Base-by-base conservation (phyloP, 306 rosid species). In the Quillaja saponaria region DNA sequence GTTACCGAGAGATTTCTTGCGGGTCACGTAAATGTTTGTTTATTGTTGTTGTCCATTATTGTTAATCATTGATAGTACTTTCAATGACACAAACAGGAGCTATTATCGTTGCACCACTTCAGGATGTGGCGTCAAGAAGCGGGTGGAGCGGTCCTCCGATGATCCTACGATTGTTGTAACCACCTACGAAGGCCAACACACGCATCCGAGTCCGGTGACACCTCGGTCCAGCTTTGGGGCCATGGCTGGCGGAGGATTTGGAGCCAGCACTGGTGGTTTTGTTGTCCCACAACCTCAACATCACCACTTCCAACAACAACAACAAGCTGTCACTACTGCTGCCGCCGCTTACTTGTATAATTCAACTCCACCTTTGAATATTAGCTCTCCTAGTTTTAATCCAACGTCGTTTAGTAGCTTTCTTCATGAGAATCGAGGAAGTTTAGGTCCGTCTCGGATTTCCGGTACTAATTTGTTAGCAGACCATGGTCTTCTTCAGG, bases 131-230 rank as follows among this genome's bases (percentile, higher is more conserved):
- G 95, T 92, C 44, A 92, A 92, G 84, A 92, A 92, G 87, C 73
- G 96, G 20, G 94, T 92, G 50, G 99, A 92, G 81, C 82, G 96
- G 6, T 86, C 86, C 7, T 80, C 82, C 2, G 82, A 73, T 0
- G 87, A 92, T 37, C 64, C 88, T 0, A n/a, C 91, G 4, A 63
- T 64, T 3, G 94, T 89, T 7, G 86, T 92, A 7, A 92, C 99
- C 0, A 89, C 91, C n/a, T 92, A 92, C 59, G 99, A 92, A 72
- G 99, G 99, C 10, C 85, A 83, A 19, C 99, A 92, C 89, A 84
- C 48, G 0, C 96, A 92, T 49, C 81, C 81, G 1, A 67, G 82
- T 1, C 96, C 98, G 5, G 68, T 70, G 34, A 56, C 78, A 2
- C 76, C 84, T 0, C 92, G 84, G 12, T 83, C 83, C 3, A 62